Evolutionary conservation across 768 basidiomycete genomes (phyloP).

Genomic region (Boletus pseudo-olivaceus): DNA sequence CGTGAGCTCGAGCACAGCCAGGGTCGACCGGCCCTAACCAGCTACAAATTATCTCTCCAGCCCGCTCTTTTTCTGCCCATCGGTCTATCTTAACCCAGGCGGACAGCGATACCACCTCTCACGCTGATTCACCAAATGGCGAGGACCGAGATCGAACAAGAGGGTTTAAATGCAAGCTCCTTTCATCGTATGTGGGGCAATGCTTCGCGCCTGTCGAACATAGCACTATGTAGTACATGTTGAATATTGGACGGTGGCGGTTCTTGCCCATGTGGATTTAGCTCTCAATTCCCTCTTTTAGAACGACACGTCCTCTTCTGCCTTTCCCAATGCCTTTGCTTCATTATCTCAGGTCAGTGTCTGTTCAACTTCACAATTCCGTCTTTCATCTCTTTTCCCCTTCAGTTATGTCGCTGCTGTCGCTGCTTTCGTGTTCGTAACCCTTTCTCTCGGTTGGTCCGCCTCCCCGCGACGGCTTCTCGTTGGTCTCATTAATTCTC

Average conservation of each 20-base stretch:
- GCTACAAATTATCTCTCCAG: neutral
- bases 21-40: conserved; percentile 26
- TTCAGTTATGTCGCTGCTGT: conserved; percentile 70
- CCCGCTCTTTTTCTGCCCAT: neutral
- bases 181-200: conserved; percentile 18
- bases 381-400: neutral
- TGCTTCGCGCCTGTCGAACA: conserved; percentile 53
- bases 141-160: conserved; percentile 62
- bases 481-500: conserved; percentile 10
- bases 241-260: neutral
- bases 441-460: conserved; percentile 77
- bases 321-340: conserved; percentile 41
- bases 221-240: neutral
- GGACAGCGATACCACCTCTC: conserved; percentile 37
- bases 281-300: neutral
- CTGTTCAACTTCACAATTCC: neutral
- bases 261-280: neutral
- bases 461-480: neutral
- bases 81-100: conserved; percentile 69
- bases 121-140: conserved; percentile 71
- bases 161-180: conserved; percentile 69
- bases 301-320: neutral
- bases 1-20: conserved; percentile 1
- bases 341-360: conserved; percentile 56
- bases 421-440: conserved; percentile 85